Base-by-base conservation (phyloP, 2,329 filamentous ascomycete species). In the Calonectria pteridis region DNA sequence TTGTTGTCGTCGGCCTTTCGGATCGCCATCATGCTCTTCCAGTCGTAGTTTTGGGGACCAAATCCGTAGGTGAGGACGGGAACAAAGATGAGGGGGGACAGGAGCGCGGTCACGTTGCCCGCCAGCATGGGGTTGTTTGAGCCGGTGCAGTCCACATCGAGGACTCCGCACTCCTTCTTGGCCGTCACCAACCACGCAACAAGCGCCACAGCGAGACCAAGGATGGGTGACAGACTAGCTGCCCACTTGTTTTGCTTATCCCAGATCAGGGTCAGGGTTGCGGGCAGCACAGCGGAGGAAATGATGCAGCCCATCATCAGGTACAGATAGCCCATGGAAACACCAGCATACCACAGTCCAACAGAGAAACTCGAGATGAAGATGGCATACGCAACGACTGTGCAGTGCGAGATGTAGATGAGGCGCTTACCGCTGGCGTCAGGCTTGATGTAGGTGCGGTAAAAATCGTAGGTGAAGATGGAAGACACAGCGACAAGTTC, bases 251-350 rank as follows among this genome's bases (percentile, higher is more conserved):
- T 95, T 83, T 97, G 95, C 2, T 93, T 91, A 64, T 90, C 91
- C 95, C 95, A 98, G 73, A 95, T 88, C 0, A 98, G 89, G 0
- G 95, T 94, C 75, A 98, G 86, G 0, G 94, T 93, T 0, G 95
- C 94, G 0, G 96, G 95, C 16, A 98, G 89, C 4, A 98, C 95
- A 4, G 95, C 95, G 0, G 94, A 91, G 0, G 93, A 95, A 81
- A 98, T 97, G 80, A 98, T 94, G 65, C 95, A 94, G 10, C 95
- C 96, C 95, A 98, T 98, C 81, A 98, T 91, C 1, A 98, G 87
- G 81, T 97, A 97, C 4, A 97, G 88, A 80, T 96, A 97, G 14
- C 95, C 95, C 94, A 98, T 97, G 14, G 91, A 93, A 74, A 98
- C 94, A 26, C 93, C 93, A 2, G 91, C 92, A 75, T 94, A 93